Evolutionary conservation across 225 moss, liverwort and hornwort genomes (phyloP).

Genomic region (Takakia lepidozioides): DNA sequence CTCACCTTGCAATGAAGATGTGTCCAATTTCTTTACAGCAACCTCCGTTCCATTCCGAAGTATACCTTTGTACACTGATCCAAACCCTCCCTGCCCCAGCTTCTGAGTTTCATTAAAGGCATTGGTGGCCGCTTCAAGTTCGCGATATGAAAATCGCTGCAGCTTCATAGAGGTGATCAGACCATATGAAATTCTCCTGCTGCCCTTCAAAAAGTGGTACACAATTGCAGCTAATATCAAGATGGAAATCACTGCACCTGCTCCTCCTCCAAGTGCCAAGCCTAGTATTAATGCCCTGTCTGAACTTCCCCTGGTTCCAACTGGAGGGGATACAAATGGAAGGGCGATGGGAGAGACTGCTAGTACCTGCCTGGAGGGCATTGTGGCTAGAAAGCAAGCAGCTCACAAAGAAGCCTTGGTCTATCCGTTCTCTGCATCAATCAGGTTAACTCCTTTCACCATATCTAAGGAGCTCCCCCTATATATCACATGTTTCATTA

Average conservation of each 20-base stretch:
- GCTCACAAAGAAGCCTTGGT: no score
- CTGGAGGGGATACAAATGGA: slow-evolving; percentile 7
- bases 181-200: slow-evolving; percentile 47
- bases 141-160: slow-evolving; percentile 69
- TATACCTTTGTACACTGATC: slow-evolving; percentile 75
- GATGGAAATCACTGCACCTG: slow-evolving; percentile 44
- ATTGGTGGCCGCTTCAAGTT: slow-evolving; percentile 77
- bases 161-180: slow-evolving; percentile 41
- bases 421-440: no score
- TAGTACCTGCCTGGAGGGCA: slow-evolving; percentile 73
- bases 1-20: slow-evolving; percentile 81
- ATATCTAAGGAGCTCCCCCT: no score
- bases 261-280: slow-evolving; percentile 62
- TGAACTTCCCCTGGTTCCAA: slow-evolving; percentile 12
- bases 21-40: slow-evolving; percentile 87
- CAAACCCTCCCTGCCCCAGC: slow-evolving; percentile 92
- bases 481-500: no score
- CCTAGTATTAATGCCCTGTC: slow-evolving; percentile 48
- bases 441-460: no score
- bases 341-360: slow-evolving; percentile 15
- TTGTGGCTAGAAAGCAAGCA: slow-evolving; percentile 38
- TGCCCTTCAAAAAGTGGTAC: slow-evolving; percentile 59
- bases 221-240: slow-evolving; percentile 34
- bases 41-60: slow-evolving; percentile 70
- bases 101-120: slow-evolving; percentile 65